Percentiles rank a stretch among this genome's conserved stretches.
phyloP scores from a whole-genome alignment of 2,329 filamentous ascomycete species.

The Byssoonygena ceratinophila region DNA sequence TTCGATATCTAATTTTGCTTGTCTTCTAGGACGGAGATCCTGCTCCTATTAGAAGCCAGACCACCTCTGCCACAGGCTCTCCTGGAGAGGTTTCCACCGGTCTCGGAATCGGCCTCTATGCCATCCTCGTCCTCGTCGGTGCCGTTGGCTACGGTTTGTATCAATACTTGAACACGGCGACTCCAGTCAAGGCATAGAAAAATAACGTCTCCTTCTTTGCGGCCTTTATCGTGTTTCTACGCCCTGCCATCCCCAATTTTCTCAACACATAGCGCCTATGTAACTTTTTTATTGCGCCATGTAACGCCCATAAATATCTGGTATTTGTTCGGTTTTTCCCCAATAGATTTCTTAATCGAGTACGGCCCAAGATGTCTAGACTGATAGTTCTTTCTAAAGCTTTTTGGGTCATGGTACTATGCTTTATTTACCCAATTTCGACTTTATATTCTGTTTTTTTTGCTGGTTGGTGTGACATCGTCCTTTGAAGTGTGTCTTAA shows the following conservation, averaged over 20 bases:
- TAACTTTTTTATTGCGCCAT: neutral
- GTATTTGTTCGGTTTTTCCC: conserved; percentile 4
- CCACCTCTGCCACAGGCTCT: conserved; percentile 39
- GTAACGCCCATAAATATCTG: neutral
- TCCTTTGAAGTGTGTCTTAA: conserved; percentile 1
- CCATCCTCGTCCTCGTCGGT: conserved; percentile 65
- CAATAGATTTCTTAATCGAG: conserved; percentile 3
- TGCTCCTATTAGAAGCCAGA: conserved; percentile 49
- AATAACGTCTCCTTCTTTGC: neutral
- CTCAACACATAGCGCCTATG: conserved; percentile 3
- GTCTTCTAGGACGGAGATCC: conserved; percentile 58
- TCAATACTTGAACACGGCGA: conserved; percentile 53
- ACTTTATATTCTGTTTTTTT: no score
- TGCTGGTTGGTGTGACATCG: neutral
- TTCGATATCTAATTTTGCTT: conserved; percentile 8
- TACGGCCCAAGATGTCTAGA: neutral
- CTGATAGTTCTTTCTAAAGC: neutral
- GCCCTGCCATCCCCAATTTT: neutral
- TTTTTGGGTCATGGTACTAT: neutral
- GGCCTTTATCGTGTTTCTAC: neutral
- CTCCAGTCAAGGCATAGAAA: conserved; percentile 12
- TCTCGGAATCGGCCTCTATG: conserved; percentile 72
- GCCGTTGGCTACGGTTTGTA: conserved; percentile 68
- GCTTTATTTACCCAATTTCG: neutral
- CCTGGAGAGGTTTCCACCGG: conserved; percentile 28